These are phyloP conservation scores for Mariannaea elegans DNA, from an alignment of 2,329 filamentous ascomycete genomes.

Conservation along the genomic window DNA sequence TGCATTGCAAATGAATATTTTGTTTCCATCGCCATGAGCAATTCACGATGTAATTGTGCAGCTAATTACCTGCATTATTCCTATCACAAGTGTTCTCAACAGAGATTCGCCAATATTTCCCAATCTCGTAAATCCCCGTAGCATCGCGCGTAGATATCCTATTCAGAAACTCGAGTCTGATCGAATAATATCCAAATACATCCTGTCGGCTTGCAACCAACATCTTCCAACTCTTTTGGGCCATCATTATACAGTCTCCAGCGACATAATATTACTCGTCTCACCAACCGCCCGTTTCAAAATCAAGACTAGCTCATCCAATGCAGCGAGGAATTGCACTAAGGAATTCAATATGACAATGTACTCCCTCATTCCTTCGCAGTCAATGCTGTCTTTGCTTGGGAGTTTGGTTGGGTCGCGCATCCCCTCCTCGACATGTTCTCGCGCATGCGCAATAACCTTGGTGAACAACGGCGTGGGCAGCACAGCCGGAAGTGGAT, in stretches of 20 bases:
- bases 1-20: too few relatives aligned
- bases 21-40: too few relatives aligned
- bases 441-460: neutral
- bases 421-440: neutral
- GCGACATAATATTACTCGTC: slow-evolving; percentile 4
- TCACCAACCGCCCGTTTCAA: slow-evolving; percentile 15
- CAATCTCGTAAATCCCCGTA: too few relatives aligned
- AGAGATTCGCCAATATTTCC: too few relatives aligned
- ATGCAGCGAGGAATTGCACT: slow-evolving; percentile 2
- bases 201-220: too few relatives aligned
- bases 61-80: too few relatives aligned
- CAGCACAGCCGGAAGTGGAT: slow-evolving; percentile 21
- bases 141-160: too few relatives aligned
- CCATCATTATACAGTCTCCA: slow-evolving; percentile 2
- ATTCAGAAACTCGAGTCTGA: too few relatives aligned
- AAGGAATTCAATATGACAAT: slow-evolving; percentile 5
- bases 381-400: neutral
- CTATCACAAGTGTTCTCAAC: too few relatives aligned
- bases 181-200: too few relatives aligned
- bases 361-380: neutral
- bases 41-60: too few relatives aligned
- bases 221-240: too few relatives aligned
- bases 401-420: neutral
- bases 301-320: slow-evolving; percentile 15
- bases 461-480: slow-evolving; percentile 17